Evolutionary conservation across 176 grass and related monocot species (phyloP).

Genomic region (Olyra latifolia): DNA sequence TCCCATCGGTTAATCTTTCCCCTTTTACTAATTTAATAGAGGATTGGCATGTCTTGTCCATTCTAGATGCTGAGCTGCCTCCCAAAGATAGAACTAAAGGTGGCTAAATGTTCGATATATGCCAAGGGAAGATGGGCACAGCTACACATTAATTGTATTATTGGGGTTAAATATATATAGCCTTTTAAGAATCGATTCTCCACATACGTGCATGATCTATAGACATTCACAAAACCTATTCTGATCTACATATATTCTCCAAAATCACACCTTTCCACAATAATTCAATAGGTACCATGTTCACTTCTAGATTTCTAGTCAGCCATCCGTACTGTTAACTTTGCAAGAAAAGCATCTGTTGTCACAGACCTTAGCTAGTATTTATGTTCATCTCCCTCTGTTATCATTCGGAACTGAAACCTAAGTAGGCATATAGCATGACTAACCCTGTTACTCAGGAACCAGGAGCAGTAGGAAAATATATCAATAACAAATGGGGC

Average conservation of each 20-base stretch:
- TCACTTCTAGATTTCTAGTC: conserved; percentile 57
- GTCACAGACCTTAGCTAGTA: conserved; percentile 15
- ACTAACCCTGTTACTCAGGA: background rate
- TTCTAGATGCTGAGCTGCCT: conserved; percentile 35
- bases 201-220: conserved; percentile 55
- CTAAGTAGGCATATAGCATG: conserved; percentile 12
- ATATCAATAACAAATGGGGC: background rate
- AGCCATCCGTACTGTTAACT: conserved; percentile 28
- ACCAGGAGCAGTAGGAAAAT: background rate
- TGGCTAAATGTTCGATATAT: conserved; percentile 39
- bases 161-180: conserved; percentile 57
- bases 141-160: conserved; percentile 51
- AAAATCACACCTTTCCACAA: conserved; percentile 70
- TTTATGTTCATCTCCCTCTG: conserved; percentile 25
- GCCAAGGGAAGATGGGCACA: conserved; percentile 30
- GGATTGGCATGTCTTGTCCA: conserved; percentile 19
- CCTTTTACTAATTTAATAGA: conserved; percentile 30
- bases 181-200: conserved; percentile 58
- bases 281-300: conserved; percentile 79
- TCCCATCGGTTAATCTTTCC: conserved; percentile 10
- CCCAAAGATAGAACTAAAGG: conserved; percentile 44
- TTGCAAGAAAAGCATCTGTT: conserved; percentile 33
- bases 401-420: conserved; percentile 14
- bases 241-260: conserved; percentile 65
- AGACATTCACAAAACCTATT: conserved; percentile 55